phyloP scores from a whole-genome alignment of 805 yeast genomes.

The Suhomyces sp. region DNA sequence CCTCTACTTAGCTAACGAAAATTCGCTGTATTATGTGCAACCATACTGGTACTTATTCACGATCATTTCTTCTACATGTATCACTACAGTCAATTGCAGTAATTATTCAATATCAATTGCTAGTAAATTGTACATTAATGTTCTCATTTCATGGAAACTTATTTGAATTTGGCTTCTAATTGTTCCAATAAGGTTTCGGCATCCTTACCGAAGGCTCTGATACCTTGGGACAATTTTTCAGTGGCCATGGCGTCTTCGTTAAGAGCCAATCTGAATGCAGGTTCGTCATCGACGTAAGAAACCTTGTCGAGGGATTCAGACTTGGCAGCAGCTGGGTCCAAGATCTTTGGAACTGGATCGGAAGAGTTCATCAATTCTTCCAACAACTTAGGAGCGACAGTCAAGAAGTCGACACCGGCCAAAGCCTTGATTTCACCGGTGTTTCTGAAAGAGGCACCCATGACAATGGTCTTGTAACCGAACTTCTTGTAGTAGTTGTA shows the following conservation, averaged over 20 bases:
- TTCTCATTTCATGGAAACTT: too few species aligned
- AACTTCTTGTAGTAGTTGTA: constrained; percentile 97
- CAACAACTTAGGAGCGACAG: constrained; percentile 89
- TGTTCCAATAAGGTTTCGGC: constrained; percentile 72
- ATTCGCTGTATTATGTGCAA: too few species aligned
- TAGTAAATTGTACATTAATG: too few species aligned
- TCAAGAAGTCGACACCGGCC: constrained; percentile 95
- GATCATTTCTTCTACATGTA: too few species aligned
- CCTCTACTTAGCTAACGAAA: too few species aligned
- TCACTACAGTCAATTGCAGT: too few species aligned
- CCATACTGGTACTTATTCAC: too few species aligned
- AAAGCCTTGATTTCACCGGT: constrained; percentile 90
- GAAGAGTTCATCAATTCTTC: constrained; percentile 81
- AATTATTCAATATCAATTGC: too few species aligned
- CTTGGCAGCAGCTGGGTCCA: constrained; percentile 60
- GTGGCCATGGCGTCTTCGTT: constrained; percentile 99
- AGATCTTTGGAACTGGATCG: constrained; percentile 76
- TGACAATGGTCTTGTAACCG: constrained; percentile 95
- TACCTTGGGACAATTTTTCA: constrained; percentile 96
- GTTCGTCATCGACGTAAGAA: constrained; percentile 79
- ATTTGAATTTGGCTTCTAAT: constrained; percentile 58
- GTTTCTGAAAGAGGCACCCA: constrained; percentile 99
- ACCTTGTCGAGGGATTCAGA: constrained; percentile 59
- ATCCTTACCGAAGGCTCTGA: constrained; percentile 94
- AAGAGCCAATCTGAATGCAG: constrained; percentile 83